phyloP scores from a whole-genome alignment of 495 filamentous ascomycete genomes.

The Aspergillus olivimuriae region DNA sequence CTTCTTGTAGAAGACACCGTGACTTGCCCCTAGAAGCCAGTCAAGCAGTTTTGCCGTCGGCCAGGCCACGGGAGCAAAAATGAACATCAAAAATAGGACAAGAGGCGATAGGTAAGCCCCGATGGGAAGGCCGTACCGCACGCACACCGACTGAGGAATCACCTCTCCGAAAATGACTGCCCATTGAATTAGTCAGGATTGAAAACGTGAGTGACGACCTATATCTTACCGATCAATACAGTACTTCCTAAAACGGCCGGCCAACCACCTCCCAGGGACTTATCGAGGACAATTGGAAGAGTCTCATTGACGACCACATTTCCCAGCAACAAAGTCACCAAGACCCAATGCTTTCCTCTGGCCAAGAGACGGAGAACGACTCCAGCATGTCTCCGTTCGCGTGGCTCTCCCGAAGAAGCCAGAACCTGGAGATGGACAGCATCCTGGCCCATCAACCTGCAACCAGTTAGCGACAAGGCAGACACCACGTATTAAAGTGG shows the following conservation, averaged over 20 bases:
- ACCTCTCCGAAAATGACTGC: slow-evolving; percentile 96
- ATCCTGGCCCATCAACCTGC: slow-evolving; percentile 45
- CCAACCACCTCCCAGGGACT: slow-evolving; percentile 89
- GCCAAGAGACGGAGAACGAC: slow-evolving; percentile 75
- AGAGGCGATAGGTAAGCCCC: slow-evolving; percentile 89
- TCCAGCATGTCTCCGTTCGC: slow-evolving; percentile 73
- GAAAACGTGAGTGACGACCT: not conserved
- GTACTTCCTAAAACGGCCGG: slow-evolving; percentile 94
- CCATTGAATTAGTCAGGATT: not conserved
- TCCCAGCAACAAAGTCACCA: slow-evolving; percentile 86
- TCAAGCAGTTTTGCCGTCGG: slow-evolving; percentile 88
- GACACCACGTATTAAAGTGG: slow-evolving; percentile 15
- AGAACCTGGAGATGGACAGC: slow-evolving; percentile 97
- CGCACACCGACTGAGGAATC: slow-evolving; percentile 91
- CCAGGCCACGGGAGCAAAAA: slow-evolving; percentile 80
- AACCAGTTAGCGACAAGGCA: not conserved
- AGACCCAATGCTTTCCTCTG: slow-evolving; percentile 96
- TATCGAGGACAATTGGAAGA: slow-evolving; percentile 90
- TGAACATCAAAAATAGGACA: slow-evolving; percentile 84
- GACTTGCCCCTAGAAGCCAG: slow-evolving; percentile 79
- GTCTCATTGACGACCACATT: slow-evolving; percentile 99
- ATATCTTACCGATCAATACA: slow-evolving; percentile 73
- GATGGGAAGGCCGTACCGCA: slow-evolving; percentile 94
- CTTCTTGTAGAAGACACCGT: slow-evolving; percentile 94
- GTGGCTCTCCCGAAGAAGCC: slow-evolving; percentile 68